phyloP scores from a whole-genome alignment of 345 rosid genomes.

The Capsella bursapastoris region DNA sequence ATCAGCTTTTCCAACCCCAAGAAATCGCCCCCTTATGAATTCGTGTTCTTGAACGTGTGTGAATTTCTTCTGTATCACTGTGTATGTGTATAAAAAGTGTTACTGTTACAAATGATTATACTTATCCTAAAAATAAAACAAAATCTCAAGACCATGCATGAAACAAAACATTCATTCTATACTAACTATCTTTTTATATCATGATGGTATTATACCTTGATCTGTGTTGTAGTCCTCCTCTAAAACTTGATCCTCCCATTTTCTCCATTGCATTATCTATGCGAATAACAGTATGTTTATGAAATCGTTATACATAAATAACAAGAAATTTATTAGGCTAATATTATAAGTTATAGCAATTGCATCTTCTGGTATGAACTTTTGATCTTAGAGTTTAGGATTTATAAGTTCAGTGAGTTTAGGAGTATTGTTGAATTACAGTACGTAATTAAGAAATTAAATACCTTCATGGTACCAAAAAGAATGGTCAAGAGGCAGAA shows the following conservation, averaged over 20 bases:
- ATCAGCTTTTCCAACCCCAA: conserved; percentile 67
- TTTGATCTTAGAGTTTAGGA: background rate
- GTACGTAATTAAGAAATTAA: background rate
- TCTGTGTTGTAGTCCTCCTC: conserved; percentile 39
- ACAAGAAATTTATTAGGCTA: background rate
- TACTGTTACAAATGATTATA: background rate
- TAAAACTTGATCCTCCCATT: conserved; percentile 60
- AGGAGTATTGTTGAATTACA: background rate
- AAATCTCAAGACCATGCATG: background rate
- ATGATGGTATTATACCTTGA: conserved; percentile 44
- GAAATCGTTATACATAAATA: background rate
- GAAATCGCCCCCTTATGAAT: conserved; percentile 68
- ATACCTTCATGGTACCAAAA: conserved; percentile 76
- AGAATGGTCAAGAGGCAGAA: conserved; percentile 80
- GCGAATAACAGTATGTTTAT: background rate
- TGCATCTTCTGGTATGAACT: conserved; percentile 4
- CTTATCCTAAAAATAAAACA: background rate
- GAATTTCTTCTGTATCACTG: conserved; percentile 51
- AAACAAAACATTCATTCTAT: background rate
- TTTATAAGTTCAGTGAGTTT: too few relatives aligned
- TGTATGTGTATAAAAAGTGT: background rate
- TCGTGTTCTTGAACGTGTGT: conserved; percentile 72
- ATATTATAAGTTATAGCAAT: background rate
- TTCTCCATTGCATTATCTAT: conserved; percentile 68
- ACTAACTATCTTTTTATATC: background rate